Percentiles rank a stretch among this genome's conserved stretches.
Conservation (phyloP, 2,329 filamentous ascomycete genomes). For the Clonostachys solani region DNA sequence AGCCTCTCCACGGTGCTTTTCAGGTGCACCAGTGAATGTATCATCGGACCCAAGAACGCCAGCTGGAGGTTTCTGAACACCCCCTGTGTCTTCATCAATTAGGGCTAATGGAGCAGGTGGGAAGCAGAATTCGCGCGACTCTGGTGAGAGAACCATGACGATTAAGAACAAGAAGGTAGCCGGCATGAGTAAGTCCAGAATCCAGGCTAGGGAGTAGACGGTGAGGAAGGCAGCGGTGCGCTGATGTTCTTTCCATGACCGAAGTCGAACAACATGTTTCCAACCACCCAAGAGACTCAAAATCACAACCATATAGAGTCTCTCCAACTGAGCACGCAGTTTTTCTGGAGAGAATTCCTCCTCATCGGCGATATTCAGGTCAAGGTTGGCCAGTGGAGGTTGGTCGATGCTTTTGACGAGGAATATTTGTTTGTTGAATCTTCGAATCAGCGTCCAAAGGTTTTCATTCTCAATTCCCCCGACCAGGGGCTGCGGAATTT, state of each 20-base stretch:
- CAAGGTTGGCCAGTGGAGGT: conserved; percentile 58
- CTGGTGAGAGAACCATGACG: conserved; percentile 61
- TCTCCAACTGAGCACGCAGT: conserved; percentile 70
- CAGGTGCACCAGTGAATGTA: conserved; percentile 75
- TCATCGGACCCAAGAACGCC: conserved; percentile 73
- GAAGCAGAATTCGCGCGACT: conserved; percentile 60
- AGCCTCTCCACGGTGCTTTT: conserved; percentile 79
- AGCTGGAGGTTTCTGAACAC: conserved; percentile 71
- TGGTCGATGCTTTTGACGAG: conserved; percentile 61
- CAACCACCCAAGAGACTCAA: conserved; percentile 60
- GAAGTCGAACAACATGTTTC: conserved; percentile 72
- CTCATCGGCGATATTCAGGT: conserved; percentile 76
- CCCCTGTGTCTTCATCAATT: conserved; percentile 65
- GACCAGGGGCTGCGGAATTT: conserved; percentile 56
- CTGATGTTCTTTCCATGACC: conserved; percentile 73
- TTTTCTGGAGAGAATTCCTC: conserved; percentile 86
- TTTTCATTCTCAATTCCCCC: conserved; percentile 69
- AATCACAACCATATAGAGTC: conserved; percentile 76
- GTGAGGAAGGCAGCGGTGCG: conserved; percentile 61
- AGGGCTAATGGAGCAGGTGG: conserved; percentile 74
- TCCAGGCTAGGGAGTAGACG: conserved; percentile 62
- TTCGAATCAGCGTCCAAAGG: conserved; percentile 65
- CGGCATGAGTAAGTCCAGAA: conserved; percentile 66
- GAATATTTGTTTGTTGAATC: conserved; percentile 70
- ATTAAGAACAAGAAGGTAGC: conserved; percentile 55